Percentiles rank a stretch among this genome's conserved stretches.
These are phyloP conservation scores for Magnaporthiopsis rhizophila DNA, from an alignment of 2,329 filamentous ascomycete species.

Conservation along the genomic window DNA sequence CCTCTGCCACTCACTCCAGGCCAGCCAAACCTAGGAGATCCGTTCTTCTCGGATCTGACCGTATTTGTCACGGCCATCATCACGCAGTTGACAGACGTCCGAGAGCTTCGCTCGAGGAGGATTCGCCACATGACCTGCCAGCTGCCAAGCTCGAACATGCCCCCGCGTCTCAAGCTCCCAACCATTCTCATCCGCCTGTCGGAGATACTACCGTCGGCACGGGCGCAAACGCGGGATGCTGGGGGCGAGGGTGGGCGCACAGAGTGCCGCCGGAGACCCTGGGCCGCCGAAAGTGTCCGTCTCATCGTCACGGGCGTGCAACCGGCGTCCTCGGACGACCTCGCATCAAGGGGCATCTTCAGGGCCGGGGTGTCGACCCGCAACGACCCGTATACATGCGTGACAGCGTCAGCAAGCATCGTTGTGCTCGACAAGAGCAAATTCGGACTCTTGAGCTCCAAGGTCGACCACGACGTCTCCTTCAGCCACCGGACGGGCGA, in stretches of 20 bases:
- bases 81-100: constrained; percentile 39
- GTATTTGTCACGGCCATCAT: constrained; percentile 43
- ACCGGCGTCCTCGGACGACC: constrained; percentile 9
- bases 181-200: constrained; percentile 41
- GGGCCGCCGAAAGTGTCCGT: constrained; percentile 52
- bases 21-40: constrained; percentile 35
- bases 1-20: constrained; percentile 21
- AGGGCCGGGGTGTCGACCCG: constrained; percentile 20
- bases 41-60: constrained; percentile 45
- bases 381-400: constrained; percentile 23
- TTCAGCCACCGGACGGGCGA: constrained; percentile 53
- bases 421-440: constrained; percentile 43
- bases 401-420: constrained; percentile 46
- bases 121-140: constrained; percentile 30
- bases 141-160: constrained; percentile 28
- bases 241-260: background rate
- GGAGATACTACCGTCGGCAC: constrained; percentile 25
- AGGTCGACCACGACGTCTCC: constrained; percentile 52
- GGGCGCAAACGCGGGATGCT: constrained; percentile 11
- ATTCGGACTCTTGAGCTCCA: constrained; percentile 45
- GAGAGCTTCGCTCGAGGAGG: constrained; percentile 35
- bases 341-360: constrained; percentile 1
- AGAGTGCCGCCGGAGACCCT: constrained; percentile 23
- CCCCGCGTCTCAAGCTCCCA: constrained; percentile 37
- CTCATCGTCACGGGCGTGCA: constrained; percentile 47